Evolutionary conservation across 495 filamentous ascomycete genomes (phyloP).

Genomic region (Diplogelasinospora grovesii): DNA sequence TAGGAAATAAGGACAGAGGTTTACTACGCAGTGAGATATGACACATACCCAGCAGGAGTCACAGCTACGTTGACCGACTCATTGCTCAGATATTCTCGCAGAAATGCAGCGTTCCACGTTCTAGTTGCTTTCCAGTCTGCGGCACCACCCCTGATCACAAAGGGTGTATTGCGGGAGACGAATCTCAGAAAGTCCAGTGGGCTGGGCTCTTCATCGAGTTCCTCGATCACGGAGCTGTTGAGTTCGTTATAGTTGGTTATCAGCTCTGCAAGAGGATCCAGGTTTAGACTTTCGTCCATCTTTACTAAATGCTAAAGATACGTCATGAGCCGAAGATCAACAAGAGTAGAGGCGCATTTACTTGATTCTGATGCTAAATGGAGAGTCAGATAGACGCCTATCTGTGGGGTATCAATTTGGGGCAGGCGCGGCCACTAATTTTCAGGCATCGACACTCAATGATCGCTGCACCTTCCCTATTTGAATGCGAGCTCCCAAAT

Average conservation of each 20-base stretch:
- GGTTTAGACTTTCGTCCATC: constrained; percentile 1
- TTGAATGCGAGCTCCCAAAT: too few relatives aligned
- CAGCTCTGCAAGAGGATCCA: constrained; percentile 44
- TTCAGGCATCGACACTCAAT: too few relatives aligned
- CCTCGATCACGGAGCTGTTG: constrained; percentile 50
- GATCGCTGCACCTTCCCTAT: too few relatives aligned
- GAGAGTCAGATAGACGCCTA: too few relatives aligned
- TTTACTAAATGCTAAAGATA: background rate
- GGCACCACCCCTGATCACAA: constrained; percentile 56
- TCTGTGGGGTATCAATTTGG: too few relatives aligned
- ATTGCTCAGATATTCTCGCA: constrained; percentile 45
- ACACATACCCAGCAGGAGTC: constrained; percentile 54
- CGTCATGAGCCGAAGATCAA: background rate
- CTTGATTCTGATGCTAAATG: too few relatives aligned
- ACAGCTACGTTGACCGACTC: constrained; percentile 60
- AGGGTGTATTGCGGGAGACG: constrained; percentile 60
- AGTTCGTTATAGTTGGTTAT: constrained; percentile 62
- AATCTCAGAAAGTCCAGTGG: constrained; percentile 68
- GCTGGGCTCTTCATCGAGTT: constrained; percentile 54
- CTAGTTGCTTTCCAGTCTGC: constrained; percentile 49
- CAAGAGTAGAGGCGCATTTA: too few relatives aligned
- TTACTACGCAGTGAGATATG: background rate
- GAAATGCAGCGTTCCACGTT: constrained; percentile 52
- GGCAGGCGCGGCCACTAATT: too few relatives aligned
- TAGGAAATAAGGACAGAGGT: too few relatives aligned